Evolutionary conservation across 2,329 filamentous ascomycete species (phyloP), one percentile per base, ranked within the genome.

Genomic region (Trichoderma sp.): DNA sequence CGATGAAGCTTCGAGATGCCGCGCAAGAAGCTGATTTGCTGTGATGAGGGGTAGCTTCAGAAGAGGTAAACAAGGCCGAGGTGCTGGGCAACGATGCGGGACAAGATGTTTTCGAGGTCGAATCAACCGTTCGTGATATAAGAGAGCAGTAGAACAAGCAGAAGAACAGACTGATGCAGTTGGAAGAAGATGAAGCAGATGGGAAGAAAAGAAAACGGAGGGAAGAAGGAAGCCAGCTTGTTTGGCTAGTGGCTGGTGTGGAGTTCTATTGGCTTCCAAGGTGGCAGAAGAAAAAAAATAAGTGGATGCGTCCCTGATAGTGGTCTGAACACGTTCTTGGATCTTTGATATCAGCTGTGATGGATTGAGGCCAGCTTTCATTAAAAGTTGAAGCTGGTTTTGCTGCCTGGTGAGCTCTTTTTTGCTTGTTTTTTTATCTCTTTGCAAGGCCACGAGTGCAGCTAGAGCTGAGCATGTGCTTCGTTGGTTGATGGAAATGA

Each of bases 361-460:
- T 56, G 39, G 18, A n/a, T 43, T 43, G 74, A 21, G 74, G 74
- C 28, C 68, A 71, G 47, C n/a, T 60, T 75, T 69, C 53, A 72
- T 6, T 21, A 36, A 2, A 26, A 18, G 14, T 24, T 6, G 18
- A 43, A 43, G 39, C 39, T 43, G 15, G 24, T 51, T 34, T 18
- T 26, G 34, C 12, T 69, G 53, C 36, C 43, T 43, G 53, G 2
- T 36, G 51, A 8, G 32, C 18, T 67, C 6, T 15, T 28, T 21
- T 28, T 14, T 32, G 4, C 51, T 12, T 67, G 34, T 24, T 3
- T 12, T 14, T 57, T 14, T 11, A 9, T 12, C 18, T 51, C 9
- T 51, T 47, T n/a, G 43, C 43, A 51, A 51, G 43, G n/a, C 43
- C 67, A 70, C 57, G 67, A 53, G 67, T n/a, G 39, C 28, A 4